These are phyloP conservation scores for Pyrenochaeta sp. DNA, from an alignment of 2,329 filamentous ascomycete species.

Conservation along the genomic window DNA sequence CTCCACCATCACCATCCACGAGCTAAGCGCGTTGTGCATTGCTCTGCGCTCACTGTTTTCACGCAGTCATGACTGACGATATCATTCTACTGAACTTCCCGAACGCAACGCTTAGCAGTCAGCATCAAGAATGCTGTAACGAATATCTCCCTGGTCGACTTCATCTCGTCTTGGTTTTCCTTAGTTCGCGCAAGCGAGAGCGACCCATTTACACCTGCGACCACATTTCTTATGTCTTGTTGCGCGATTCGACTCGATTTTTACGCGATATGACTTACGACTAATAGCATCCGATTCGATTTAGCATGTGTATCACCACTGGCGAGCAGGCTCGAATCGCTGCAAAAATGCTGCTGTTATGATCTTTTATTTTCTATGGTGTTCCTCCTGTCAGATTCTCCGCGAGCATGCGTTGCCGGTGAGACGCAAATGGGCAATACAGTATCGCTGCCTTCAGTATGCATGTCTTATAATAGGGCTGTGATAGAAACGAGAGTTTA, in stretches of 20 bases:
- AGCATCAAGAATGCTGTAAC: slow-evolving; percentile 3
- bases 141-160: slow-evolving; percentile 19
- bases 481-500: slow-evolving; percentile 15
- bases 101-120: slow-evolving; percentile 5
- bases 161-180: slow-evolving; percentile 25
- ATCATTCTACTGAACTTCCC: slow-evolving; percentile 3
- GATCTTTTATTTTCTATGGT: slow-evolving; percentile 19
- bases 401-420: slow-evolving; percentile 26
- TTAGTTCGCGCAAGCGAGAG: slow-evolving; percentile 20
- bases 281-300: slow-evolving; percentile 27
- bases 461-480: slow-evolving; percentile 23
- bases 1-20: slow-evolving; percentile 46
- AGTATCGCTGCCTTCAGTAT: slow-evolving; percentile 23
- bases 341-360: slow-evolving; percentile 18
- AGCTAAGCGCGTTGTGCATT: slow-evolving; percentile 21
- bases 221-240: slow-evolving; percentile 8
- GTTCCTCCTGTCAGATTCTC: slow-evolving; percentile 19
- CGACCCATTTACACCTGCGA: slow-evolving; percentile 9
- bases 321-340: slow-evolving; percentile 15
- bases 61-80: neutral
- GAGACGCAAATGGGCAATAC: slow-evolving; percentile 28
- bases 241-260: slow-evolving; percentile 1
- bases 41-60: neutral
- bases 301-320: slow-evolving; percentile 15
- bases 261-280: slow-evolving; percentile 17